phyloP scores from a whole-genome alignment of 768 basidiomycete species.

The Clavaria fumosa region DNA sequence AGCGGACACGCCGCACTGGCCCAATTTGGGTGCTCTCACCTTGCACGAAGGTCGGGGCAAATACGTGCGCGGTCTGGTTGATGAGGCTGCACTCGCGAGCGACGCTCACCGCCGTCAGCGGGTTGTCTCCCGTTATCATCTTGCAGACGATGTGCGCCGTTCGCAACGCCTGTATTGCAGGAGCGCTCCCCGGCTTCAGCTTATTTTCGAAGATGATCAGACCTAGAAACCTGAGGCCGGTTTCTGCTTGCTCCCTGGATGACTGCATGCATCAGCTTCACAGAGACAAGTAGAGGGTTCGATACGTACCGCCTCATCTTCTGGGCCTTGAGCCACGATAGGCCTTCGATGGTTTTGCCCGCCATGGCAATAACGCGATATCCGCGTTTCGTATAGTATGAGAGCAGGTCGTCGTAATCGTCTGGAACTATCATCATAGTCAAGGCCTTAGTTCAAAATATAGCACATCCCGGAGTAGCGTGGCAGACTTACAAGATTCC shows the following conservation, averaged over 20 bases:
- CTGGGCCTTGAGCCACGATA: constrained; percentile 96
- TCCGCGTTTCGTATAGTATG: constrained; percentile 93
- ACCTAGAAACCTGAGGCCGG: constrained; percentile 78
- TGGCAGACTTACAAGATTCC: constrained; percentile 57
- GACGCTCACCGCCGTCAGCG: constrained; percentile 91
- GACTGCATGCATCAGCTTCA: neutral
- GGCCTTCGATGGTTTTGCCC: constrained; percentile 83
- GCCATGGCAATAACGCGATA: constrained; percentile 98
- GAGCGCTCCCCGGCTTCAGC: constrained; percentile 80
- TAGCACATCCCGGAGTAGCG: neutral
- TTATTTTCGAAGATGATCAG: constrained; percentile 98
- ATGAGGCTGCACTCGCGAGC: constrained; percentile 87
- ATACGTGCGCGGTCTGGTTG: constrained; percentile 79
- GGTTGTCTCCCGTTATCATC: constrained; percentile 98
- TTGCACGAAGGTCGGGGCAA: constrained; percentile 61
- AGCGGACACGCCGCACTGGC: no score
- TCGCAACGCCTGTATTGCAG: constrained; percentile 79
- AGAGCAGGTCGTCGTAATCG: constrained; percentile 90
- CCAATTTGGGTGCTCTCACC: constrained; percentile 36
- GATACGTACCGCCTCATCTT: constrained; percentile 71
- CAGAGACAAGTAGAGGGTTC: constrained; percentile 1
- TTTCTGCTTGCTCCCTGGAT: constrained; percentile 84
- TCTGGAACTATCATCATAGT: constrained; percentile 53
- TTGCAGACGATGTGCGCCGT: constrained; percentile 84
- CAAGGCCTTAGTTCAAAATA: constrained; percentile 6